Conservation (phyloP, 1,284 basidiomycete genomes). For the Apiotrichum laibachii region DNA sequence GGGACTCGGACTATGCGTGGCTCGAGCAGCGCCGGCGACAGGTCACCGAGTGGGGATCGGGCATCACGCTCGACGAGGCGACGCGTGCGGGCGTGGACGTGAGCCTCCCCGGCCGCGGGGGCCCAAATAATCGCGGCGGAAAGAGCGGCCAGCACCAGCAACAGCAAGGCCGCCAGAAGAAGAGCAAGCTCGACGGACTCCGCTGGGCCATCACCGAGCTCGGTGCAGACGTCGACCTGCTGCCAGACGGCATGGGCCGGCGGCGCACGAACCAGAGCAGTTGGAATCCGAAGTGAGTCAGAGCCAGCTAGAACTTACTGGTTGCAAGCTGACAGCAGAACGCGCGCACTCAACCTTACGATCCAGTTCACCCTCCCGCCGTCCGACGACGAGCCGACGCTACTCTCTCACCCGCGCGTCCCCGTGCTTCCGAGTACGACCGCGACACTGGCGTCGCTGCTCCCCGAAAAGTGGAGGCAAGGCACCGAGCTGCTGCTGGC, state of each 20-base stretch:
- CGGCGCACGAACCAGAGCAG: constrained; percentile 70
- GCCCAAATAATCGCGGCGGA: too few relatives aligned
- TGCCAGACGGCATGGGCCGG: constrained; percentile 78
- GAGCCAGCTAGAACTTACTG: background rate
- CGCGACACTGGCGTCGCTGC: constrained; percentile 25
- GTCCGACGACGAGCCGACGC: constrained; percentile 40
- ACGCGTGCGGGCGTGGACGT: constrained; percentile 7
- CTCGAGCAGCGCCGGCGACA: constrained; percentile 74
- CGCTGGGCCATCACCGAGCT: constrained; percentile 65
- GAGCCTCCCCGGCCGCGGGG: too few relatives aligned
- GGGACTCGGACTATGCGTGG: constrained; percentile 81
- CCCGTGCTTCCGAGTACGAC: constrained; percentile 24
- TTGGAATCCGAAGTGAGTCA: constrained; percentile 72
- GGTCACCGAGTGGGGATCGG: constrained; percentile 66
- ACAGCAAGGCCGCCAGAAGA: constrained; percentile 27
- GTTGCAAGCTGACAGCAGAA: constrained; percentile 13
- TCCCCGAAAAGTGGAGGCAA: constrained; percentile 13
- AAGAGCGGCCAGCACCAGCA: too few relatives aligned
- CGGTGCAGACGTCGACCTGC: constrained; percentile 63
- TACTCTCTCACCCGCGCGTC: constrained; percentile 25
- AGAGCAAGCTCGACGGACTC: constrained; percentile 61
- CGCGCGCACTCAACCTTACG: constrained; percentile 62
- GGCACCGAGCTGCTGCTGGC: constrained; percentile 23
- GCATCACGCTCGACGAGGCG: constrained; percentile 55
- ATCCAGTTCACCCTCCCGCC: constrained; percentile 65